Evolutionary conservation across 495 filamentous ascomycete genomes (phyloP).

Genomic region (Aspergillus incahuasiensis): DNA sequence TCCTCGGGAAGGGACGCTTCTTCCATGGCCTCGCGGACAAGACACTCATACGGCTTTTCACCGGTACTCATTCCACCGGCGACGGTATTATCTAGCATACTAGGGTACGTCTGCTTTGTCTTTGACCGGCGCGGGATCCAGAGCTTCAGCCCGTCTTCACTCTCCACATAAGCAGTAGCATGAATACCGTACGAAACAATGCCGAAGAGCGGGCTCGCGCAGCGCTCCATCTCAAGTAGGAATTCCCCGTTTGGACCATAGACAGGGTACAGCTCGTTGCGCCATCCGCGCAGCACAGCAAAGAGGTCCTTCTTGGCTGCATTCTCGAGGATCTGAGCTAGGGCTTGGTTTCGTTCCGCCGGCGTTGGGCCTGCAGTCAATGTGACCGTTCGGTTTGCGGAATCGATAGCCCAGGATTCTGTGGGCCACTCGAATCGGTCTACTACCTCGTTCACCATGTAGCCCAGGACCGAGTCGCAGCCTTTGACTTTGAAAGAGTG

Average conservation of each 20-base stretch:
- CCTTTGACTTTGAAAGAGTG: conserved; percentile 52
- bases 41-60: conserved; percentile 69
- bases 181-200: conserved; percentile 87
- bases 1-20: conserved; percentile 79
- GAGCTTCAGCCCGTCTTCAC: conserved; percentile 61
- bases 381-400: conserved; percentile 42
- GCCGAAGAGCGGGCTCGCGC: conserved; percentile 76
- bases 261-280: conserved; percentile 82
- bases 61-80: conserved; percentile 82
- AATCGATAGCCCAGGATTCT: conserved; percentile 50
- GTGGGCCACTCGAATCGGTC: conserved; percentile 50
- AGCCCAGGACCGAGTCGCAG: conserved; percentile 54
- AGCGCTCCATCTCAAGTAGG: conserved; percentile 73
- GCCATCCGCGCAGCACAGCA: conserved; percentile 73
- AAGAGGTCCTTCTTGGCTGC: conserved; percentile 65
- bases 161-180: conserved; percentile 70
- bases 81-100: conserved; percentile 91
- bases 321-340: conserved; percentile 54
- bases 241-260: conserved; percentile 61
- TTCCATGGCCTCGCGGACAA: conserved; percentile 82
- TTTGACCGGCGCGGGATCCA: conserved; percentile 77
- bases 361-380: conserved; percentile 42
- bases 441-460: conserved; percentile 54
- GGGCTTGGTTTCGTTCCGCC: conserved; percentile 53
- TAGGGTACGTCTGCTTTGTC: conserved; percentile 77